A percentile compares a stretch with the other conserved stretches of the same genome.
These are phyloP conservation scores for Zygosaccharomyces pseudobailii DNA, from an alignment of 1,139 yeast species.

Conservation along the genomic window DNA sequence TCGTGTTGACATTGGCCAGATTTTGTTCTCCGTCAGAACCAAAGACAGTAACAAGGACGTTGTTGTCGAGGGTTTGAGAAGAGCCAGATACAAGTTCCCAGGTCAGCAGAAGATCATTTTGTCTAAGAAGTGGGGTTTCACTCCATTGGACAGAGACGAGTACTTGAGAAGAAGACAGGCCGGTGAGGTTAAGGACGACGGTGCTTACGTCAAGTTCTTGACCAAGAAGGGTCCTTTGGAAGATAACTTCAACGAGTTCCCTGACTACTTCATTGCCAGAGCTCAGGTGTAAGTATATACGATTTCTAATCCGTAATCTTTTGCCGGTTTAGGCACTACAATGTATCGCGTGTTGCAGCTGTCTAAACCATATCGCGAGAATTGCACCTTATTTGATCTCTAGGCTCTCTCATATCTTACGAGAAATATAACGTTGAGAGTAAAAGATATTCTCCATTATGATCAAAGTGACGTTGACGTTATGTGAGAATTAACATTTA, in stretches of 20 bases:
- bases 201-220: constrained; percentile 99
- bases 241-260: constrained; percentile 90
- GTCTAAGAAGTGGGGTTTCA: constrained; percentile 99
- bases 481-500: no score
- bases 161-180: constrained; percentile 90
- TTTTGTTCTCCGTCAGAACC: constrained; percentile 97
- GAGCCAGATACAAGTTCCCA: constrained; percentile 99
- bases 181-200: constrained; percentile 98
- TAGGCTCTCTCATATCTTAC: no score
- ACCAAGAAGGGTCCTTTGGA: constrained; percentile 94
- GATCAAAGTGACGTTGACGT: no score
- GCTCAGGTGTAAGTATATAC: constrained; percentile 33
- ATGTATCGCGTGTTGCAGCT: neutral
- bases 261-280: constrained; percentile 63
- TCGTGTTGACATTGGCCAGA: constrained; percentile 98
- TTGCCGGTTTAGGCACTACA: neutral
- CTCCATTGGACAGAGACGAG: constrained; percentile 96
- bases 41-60: constrained; percentile 96
- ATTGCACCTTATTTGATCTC: no score
- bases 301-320: neutral
- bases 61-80: constrained; percentile 98
- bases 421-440: no score
- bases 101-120: constrained; percentile 99
- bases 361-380: neutral
- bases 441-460: no score